Base-by-base conservation (phyloP, 768 basidiomycete species). In the Porphyrellus cyaneotinctus region DNA sequence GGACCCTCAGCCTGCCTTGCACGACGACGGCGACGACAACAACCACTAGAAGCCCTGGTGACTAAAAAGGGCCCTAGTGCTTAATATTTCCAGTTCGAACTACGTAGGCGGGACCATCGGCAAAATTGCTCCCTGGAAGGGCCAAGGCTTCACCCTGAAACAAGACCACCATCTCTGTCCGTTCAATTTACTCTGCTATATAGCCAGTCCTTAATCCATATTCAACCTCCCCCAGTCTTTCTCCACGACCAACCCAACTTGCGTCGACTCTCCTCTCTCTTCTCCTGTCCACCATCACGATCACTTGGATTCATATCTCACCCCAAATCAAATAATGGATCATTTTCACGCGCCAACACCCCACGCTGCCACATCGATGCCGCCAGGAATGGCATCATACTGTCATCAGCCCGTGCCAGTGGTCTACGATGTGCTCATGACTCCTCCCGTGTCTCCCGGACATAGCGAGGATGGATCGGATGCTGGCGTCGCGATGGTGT, bases 391-490 rank as follows among this genome's bases (percentile, higher is more conserved):
- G 14, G 53, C 36, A 45, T 54, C 62, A 20, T 67, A 60, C 50
- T 62, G 69, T 35, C 66, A 71, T 28, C 71, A 78, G 54, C 74
- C 78, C 38, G 70, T 70, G 33, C 70, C 75, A 51, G 70, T 79
- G 58, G 69, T 76, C 47, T 68, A 74, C 41, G 77, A 82, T 52
- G 80, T 79, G n/a, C 86, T 82, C 22, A 78, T 87, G 59, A 88
- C 86, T 1, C 86, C 86, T 6, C 86, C 86, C 9, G 71, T 84
- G 53, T 88, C 86, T 39, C 85, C 83, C 2, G 71, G 71, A 23
- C 77, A 74, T 45, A 81, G 76, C 54, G 76, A 80, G 48, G 68
- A 70, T 24, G 70, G 63, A 8, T 51, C 62, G 37, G 59, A 61
- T 32, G 49, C 66, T 43, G 52, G 60, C 10, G 37, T 45, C 18